These are phyloP conservation scores for Penicillium sp. DNA, from an alignment of 2,329 filamentous ascomycete genomes.

Conservation along the genomic window DNA sequence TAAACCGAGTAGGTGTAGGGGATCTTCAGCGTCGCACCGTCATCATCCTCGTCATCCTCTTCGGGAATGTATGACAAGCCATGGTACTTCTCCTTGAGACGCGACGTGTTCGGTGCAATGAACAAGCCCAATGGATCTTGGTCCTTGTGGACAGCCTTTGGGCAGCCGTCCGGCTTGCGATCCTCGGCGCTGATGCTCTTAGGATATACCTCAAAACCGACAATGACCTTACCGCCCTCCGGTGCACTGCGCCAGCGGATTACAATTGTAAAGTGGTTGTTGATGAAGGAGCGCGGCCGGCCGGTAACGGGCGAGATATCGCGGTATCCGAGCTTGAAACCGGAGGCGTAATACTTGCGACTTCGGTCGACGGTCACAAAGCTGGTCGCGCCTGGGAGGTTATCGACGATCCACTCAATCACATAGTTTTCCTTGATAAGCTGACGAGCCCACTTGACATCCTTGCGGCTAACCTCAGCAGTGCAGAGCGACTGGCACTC, in stretches of 20 bases:
- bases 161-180: slow-evolving; percentile 63
- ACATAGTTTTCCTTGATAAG: slow-evolving; percentile 75
- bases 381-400: slow-evolving; percentile 80
- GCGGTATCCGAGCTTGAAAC: slow-evolving; percentile 80
- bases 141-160: slow-evolving; percentile 59
- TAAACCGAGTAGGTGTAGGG: slow-evolving; percentile 89
- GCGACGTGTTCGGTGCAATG: slow-evolving; percentile 60
- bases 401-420: slow-evolving; percentile 92
- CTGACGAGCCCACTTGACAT: slow-evolving; percentile 63
- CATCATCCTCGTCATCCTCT: slow-evolving; percentile 55
- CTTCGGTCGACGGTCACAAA: slow-evolving; percentile 82
- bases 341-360: slow-evolving; percentile 81
- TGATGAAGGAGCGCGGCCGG: slow-evolving; percentile 65
- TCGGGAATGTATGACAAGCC: slow-evolving; percentile 58
- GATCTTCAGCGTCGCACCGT: slow-evolving; percentile 64
- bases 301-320: slow-evolving; percentile 59
- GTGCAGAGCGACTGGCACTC: slow-evolving; percentile 70
- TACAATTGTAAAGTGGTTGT: slow-evolving; percentile 85
- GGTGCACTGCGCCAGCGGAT: slow-evolving; percentile 71
- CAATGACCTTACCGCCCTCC: slow-evolving; percentile 70
- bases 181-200: slow-evolving; percentile 69
- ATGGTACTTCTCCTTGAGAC: slow-evolving; percentile 52
- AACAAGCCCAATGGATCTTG: slow-evolving; percentile 65
- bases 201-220: slow-evolving; percentile 85
- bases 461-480: slow-evolving; percentile 59